Base-by-base conservation (phyloP, 176 grass and related monocot species). In the Oryza brachyantha region DNA sequence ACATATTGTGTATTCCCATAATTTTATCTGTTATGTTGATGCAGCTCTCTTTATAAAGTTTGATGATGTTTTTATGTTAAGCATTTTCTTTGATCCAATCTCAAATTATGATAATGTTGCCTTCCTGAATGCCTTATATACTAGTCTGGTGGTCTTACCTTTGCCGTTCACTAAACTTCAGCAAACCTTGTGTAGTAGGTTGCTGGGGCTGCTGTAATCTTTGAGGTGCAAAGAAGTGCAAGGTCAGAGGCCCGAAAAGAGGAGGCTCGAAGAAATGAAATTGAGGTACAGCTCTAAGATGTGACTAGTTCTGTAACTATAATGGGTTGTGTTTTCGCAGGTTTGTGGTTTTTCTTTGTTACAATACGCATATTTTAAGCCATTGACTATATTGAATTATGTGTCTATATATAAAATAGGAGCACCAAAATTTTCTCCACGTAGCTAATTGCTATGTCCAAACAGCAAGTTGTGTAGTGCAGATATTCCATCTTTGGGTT, bases 191-290 rank as follows among this genome's bases (percentile, higher is more conserved):
- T 79, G 27, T 89, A 78, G 72, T 86, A 89, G 90, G 90, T 93
- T 81, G 86, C 80, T 81, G 90, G 83, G 5, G 84, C 43, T 78
- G 90, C 81, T 66, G 78, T 93, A 27, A 86, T 89, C 29, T 93
- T 82, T 87, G 87, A 93, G 77, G 90, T 93, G 66, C 90, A 93
- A 84, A 89, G 90, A 89, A 89, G 87, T 82, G 86, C 90, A 70
- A 86, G 87, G 31, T 93, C 90, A 11, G 90, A 93, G 66, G 72
- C 81, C 43, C 70, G 86, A 35, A 93, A 93, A 60, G 90, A 93
- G 84, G 87, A 87, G 61, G 70, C 79, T 27, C 84, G 87, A 8
- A 93, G 45, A 62, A 82, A 74, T 37, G 90, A 93, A 89, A 77
- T 93, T 42, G 86, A 93, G 86, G 90, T 93, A 78, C n/a, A 75